Base-by-base conservation (phyloP, 306 rosid species). In the Albizia julibrissin region DNA sequence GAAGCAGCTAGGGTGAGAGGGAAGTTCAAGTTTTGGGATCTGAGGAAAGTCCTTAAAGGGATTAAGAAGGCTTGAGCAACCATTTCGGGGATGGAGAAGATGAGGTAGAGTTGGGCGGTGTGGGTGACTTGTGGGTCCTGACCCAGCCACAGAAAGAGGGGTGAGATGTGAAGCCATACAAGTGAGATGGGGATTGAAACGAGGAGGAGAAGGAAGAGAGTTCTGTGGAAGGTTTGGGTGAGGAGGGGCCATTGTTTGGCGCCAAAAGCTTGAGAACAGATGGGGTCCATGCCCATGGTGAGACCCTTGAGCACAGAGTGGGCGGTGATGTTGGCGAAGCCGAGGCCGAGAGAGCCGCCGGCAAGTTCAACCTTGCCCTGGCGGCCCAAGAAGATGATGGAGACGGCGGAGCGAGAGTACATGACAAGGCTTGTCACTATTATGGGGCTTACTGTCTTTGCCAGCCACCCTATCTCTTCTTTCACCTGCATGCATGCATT, bases 211-310 rank as follows among this genome's bases (percentile, higher is more conserved):
- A 95, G 98, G 78, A 87, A 92, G 0, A 90, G 7, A 0, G 98
- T 93, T 87, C 84, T 90, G 42, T 82, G 87, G 76, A 89, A 86
- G 76, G 98, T 87, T 78, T 91, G 99, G 84, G 86, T 81, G 1
- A 95, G 86, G 71, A 95, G 87, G 75, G 91, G 82, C 88, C 87
- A 89, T 80, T 92, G 88, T 75, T 91, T 88, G 39, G 98, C 94
- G 2, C 99, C 97, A 73, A 74, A 95, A 3, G 99, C 99, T 89
- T 95, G 99, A 78, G 97, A 90, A 75, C 99, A 95, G n/a, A 95
- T 88, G 2, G 98, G 97, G 31, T 95, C 99, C 99, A 95, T 95
- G 37, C 99, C 99, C 68, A 87, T 88, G 0, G 95, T 76, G 19
- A 95, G 86, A 12, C 99, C 98, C 27, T 91, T 87, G 43, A 95